A percentile compares a stretch with the other conserved stretches of the same genome.
Conservation (phyloP, 495 filamentous ascomycete genomes). For the Xylaria castorea region DNA sequence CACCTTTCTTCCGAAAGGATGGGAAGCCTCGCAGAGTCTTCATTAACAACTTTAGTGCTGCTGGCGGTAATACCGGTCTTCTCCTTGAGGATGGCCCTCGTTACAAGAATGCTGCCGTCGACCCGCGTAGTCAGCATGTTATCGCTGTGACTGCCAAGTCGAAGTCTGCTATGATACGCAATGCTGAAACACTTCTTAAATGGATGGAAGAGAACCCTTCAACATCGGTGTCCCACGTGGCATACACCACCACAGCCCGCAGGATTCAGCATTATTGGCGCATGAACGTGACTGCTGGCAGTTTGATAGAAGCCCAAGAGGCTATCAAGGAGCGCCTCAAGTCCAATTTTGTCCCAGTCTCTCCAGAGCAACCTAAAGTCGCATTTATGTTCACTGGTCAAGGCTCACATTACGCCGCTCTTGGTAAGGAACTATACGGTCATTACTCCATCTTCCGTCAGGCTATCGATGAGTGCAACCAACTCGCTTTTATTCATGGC, state of each 20-base stretch:
- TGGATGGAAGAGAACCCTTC: conserved; percentile 63
- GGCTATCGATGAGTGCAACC: conserved; percentile 73
- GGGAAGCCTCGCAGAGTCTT: conserved; percentile 66
- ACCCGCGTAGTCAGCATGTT: conserved; percentile 60
- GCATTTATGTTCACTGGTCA: conserved; percentile 76
- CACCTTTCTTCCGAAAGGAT: conserved; percentile 68
- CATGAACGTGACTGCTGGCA: conserved; percentile 64
- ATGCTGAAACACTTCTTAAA: conserved; percentile 54
- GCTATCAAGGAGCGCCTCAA: conserved; percentile 51
- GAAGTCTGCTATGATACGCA: conserved; percentile 60
- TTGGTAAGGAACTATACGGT: conserved; percentile 75
- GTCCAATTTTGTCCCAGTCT: conserved; percentile 55
- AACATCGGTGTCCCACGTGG: conserved; percentile 62
- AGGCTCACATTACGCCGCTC: conserved; percentile 68
- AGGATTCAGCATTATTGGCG: conserved; percentile 84
- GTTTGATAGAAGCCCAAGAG: conserved; percentile 51
- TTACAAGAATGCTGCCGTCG: conserved; percentile 38
- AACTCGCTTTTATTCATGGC: conserved; percentile 70
- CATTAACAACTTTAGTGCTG: conserved; percentile 74
- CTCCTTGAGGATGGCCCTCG: conserved; percentile 64
- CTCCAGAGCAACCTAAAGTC: conserved; percentile 59
- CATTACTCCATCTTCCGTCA: conserved; percentile 70
- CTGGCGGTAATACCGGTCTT: conserved; percentile 70
- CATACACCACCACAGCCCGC: conserved; percentile 84
- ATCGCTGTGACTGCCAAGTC: conserved; percentile 67